Evolutionary conservation across 164 flowering plant genomes (phyloP).

Genomic region (Umbilicus rupestris): DNA sequence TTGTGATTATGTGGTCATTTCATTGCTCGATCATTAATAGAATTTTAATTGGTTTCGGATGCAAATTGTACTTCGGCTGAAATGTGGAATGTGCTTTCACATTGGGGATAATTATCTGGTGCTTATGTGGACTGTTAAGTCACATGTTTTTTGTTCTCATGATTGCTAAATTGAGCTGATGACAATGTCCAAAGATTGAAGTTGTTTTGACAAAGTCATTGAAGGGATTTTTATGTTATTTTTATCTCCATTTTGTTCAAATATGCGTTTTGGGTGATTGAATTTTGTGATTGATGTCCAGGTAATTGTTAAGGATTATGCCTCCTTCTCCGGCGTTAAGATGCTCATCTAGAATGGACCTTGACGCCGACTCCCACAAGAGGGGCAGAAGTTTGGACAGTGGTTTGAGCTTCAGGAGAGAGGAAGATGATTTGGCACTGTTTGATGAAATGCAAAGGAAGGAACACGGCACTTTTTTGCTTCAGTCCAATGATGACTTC

Average conservation of each 20-base stretch:
- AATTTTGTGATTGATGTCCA: slow-evolving; percentile 8
- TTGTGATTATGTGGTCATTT: no score
- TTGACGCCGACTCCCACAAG: slow-evolving; percentile 43
- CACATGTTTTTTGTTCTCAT: no score
- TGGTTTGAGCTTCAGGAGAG: slow-evolving; percentile 44
- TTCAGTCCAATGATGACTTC: slow-evolving; percentile 58
- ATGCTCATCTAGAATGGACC: slow-evolving; percentile 55
- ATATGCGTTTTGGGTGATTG: slow-evolving; percentile 1
- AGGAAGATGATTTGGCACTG: slow-evolving; percentile 84
- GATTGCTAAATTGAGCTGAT: no score
- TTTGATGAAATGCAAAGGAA: slow-evolving; percentile 72
- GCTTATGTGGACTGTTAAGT: no score
- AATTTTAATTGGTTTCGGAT: background rate
- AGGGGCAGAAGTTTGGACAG: slow-evolving; percentile 71
- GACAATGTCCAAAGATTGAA: no score
- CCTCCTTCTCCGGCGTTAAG: slow-evolving; percentile 75
- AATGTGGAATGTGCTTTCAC: no score
- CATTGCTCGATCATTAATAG: no score
- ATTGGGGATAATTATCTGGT: no score
- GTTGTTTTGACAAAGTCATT: no score
- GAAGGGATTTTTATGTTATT: no score
- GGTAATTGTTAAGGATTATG: slow-evolving; percentile 28
- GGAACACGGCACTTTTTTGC: slow-evolving; percentile 69
- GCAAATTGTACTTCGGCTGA: no score
- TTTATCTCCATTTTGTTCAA: no score